phyloP scores from a whole-genome alignment of 2,329 filamentous ascomycete genomes.

The Talaromyces sp. region DNA sequence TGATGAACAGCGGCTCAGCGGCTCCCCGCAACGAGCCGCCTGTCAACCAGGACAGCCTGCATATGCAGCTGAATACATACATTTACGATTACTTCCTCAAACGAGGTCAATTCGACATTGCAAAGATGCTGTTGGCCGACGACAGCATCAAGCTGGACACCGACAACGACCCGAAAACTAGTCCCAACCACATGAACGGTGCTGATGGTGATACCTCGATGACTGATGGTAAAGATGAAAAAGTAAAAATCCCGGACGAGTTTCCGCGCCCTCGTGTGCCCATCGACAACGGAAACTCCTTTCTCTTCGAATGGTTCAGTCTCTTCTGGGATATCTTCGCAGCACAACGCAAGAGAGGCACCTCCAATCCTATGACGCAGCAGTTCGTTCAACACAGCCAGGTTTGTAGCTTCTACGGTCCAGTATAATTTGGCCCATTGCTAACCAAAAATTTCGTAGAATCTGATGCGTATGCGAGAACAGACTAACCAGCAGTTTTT shows the following conservation, averaged over 20 bases:
- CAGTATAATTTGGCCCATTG: not conserved
- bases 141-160: constrained; percentile 56
- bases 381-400: constrained; percentile 80
- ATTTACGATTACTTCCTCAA: constrained; percentile 76
- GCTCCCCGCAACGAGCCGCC: constrained; percentile 34
- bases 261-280: constrained; percentile 61
- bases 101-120: constrained; percentile 77
- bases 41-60: constrained; percentile 23
- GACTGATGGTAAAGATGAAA: constrained; percentile 72
- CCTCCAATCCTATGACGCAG: constrained; percentile 54
- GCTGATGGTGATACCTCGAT: constrained; percentile 72
- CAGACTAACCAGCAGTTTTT: constrained; percentile 72
- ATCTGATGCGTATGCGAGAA: constrained; percentile 64
- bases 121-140: constrained; percentile 65
- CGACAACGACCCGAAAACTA: constrained; percentile 56
- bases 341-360: constrained; percentile 68
- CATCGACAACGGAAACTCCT: constrained; percentile 65
- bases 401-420: constrained; percentile 44
- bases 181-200: constrained; percentile 66
- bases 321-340: constrained; percentile 96
- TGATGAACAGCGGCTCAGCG: constrained; percentile 48
- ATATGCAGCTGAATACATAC: constrained; percentile 54
- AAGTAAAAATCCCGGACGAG: constrained; percentile 70
- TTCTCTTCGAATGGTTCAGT: constrained; percentile 96
- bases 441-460: constrained; percentile 39